Conservation (phyloP, 2,329 filamentous ascomycete genomes). For the Blastomyces gilchristii region DNA sequence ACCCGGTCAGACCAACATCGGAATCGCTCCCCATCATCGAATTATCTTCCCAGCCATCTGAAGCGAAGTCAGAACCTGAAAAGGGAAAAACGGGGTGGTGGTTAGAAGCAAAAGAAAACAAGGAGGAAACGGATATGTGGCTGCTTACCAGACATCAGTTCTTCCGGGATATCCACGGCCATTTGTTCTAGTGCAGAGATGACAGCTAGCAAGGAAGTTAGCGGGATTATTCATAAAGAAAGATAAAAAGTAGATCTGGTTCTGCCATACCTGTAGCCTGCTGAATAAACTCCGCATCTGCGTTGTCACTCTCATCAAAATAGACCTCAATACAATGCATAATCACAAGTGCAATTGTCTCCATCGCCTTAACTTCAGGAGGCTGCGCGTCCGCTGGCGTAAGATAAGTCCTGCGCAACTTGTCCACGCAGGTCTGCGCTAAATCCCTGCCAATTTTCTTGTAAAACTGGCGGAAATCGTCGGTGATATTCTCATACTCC, state of each 20-base stretch:
- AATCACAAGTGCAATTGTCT: conserved; percentile 30
- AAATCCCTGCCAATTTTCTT: conserved; percentile 26
- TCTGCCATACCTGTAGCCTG: conserved; percentile 27
- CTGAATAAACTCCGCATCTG: conserved; percentile 26
- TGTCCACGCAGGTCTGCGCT: conserved; percentile 24
- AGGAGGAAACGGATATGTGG: background rate
- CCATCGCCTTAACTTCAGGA: conserved; percentile 29
- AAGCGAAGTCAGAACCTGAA: conserved; percentile 33
- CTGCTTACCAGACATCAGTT: conserved; percentile 31
- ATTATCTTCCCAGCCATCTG: conserved; percentile 36
- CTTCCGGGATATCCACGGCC: conserved; percentile 29
- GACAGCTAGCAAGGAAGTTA: conserved; percentile 20
- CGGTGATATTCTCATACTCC: conserved; percentile 22
- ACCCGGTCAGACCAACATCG: conserved; percentile 29
- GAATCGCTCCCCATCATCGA: conserved; percentile 34
- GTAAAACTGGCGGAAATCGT: conserved; percentile 22
- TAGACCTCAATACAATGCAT: conserved; percentile 31
- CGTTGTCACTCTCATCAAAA: conserved; percentile 27
- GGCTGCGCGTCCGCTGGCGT: conserved; percentile 15
- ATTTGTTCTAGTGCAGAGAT: conserved; percentile 27
- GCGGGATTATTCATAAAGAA: conserved; percentile 6
- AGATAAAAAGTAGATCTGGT: background rate
- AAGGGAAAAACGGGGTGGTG: conserved; percentile 17
- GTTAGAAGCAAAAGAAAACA: conserved; percentile 10
- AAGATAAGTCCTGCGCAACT: conserved; percentile 26